Evolutionary conservation across 2,329 filamentous ascomycete genomes (phyloP), one percentile per base, ranked within the genome.

Genomic region (Clonostachys byssicola): DNA sequence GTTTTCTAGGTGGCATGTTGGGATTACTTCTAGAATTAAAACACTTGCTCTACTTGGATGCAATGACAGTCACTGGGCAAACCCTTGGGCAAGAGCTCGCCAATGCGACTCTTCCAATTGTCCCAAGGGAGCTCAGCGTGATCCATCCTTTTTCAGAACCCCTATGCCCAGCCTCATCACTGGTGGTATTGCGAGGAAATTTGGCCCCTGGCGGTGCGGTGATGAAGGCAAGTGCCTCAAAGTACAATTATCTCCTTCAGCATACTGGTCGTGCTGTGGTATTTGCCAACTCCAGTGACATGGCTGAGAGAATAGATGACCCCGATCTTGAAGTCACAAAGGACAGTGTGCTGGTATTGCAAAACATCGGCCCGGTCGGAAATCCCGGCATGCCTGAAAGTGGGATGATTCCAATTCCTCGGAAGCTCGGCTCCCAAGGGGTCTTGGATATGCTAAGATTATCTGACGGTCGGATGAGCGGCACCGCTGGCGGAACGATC

Each of bases 311-410:
- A 7, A 68, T 80, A 23, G 77, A 80, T 48, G 67, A 70, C 41
- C 70, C 71, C 0, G 57, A 63, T 30, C 81, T 95, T 48, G 85
- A 89, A 33, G 81, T 95, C 2, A 60, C 61, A 0, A 52, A 62
- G 0, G 64, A 76, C 40, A 73, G 70, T 40, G 90, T 96, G 9
- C 74, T 96, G 1, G 83, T 96, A 5, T 83, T 96, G 30, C 84
- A 91, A 52, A 92, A 91, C 51, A 92, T 96, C 59, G 92, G 92
- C 0, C 92, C 91, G 0, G 89, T 94, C 46, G 91, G 91, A 16
- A 90, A 89, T 3, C 92, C 92, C 0, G 92, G 92, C 13, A 96
- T 96, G 92, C 92, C 91, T 2, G 92, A 96, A 65, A 90, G 94
- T 47, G 77, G 77, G 0, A 61, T 80, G 23, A 69, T 80, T 2